A percentile compares a stretch with the other conserved stretches of the same genome.
These are phyloP conservation scores for Claviceps pazoutovae DNA, from an alignment of 2,329 filamentous ascomycete genomes.

Conservation along the genomic window DNA sequence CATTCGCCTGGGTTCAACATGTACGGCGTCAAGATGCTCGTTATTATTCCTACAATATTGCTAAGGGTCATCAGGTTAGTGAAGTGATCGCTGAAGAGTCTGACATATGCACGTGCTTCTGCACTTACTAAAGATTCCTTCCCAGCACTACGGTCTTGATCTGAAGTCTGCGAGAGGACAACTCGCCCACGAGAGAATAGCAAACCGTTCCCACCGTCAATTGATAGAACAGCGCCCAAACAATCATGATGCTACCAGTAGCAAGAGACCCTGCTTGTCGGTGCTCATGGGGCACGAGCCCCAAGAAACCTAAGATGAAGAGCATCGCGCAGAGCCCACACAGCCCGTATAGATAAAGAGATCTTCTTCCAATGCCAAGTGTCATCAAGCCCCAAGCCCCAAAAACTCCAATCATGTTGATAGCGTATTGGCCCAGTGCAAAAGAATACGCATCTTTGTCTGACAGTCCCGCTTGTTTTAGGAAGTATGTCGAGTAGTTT, in stretches of 20 bases:
- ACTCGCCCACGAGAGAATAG: constrained; percentile 75
- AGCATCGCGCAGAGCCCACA: constrained; percentile 63
- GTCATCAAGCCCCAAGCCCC: constrained; percentile 73
- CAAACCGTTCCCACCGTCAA: constrained; percentile 78
- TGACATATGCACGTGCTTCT: background rate
- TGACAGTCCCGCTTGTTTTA: constrained; percentile 43
- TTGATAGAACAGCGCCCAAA: constrained; percentile 75
- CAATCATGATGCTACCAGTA: constrained; percentile 73
- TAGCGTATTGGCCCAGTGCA: constrained; percentile 49
- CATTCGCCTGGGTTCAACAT: constrained; percentile 82
- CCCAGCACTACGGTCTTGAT: constrained; percentile 87
- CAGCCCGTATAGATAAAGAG: constrained; percentile 64
- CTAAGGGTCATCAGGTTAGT: constrained; percentile 17
- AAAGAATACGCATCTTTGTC: constrained; percentile 41
- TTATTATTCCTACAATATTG: constrained; percentile 72
- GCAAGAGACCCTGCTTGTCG: constrained; percentile 51
- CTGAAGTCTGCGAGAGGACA: constrained; percentile 69
- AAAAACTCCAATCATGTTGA: constrained; percentile 70
- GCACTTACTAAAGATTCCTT: constrained; percentile 55
- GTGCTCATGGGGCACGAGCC: constrained; percentile 51
- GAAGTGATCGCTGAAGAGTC: background rate
- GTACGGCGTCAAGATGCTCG: constrained; percentile 71
- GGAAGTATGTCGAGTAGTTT: constrained; percentile 52
- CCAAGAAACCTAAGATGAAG: constrained; percentile 71
- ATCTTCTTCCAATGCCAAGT: constrained; percentile 57